A percentile compares a stretch with the other conserved stretches of the same genome.
These are phyloP conservation scores for Fusarium pilosicola DNA, from an alignment of 2,329 filamentous ascomycete species.

Conservation along the genomic window DNA sequence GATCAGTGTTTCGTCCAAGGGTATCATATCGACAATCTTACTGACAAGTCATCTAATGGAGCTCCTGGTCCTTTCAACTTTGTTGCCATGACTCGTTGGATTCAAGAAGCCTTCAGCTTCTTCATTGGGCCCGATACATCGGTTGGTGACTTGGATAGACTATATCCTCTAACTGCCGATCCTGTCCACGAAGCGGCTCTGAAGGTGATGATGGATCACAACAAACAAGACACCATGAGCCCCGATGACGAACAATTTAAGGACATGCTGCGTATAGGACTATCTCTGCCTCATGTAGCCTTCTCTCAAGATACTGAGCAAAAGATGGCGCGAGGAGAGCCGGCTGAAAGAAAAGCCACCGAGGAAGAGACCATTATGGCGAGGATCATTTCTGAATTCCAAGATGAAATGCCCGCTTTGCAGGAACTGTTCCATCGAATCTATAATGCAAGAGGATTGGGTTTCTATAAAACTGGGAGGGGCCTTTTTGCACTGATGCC, in stretches of 20 bases:
- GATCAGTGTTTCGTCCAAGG: background rate
- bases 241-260: background rate
- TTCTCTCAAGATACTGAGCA: accelerated
- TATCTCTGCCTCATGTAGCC: accelerated
- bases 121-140: background rate
- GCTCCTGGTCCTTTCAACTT: background rate
- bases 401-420: accelerated
- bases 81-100: accelerated
- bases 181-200: background rate
- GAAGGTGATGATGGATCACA: background rate
- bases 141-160: background rate
- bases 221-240: background rate
- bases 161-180: background rate
- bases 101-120: background rate
- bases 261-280: accelerated
- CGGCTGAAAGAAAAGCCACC: accelerated
- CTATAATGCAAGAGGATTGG: background rate
- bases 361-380: accelerated
- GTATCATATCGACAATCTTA: background rate
- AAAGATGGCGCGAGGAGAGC: background rate
- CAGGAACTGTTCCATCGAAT: accelerated
- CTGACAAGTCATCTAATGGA: background rate
- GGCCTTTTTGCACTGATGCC: background rate
- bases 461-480: background rate
- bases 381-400: accelerated